Conservation (phyloP, 2,329 filamentous ascomycete genomes). For the Aspergillus tamarii region DNA sequence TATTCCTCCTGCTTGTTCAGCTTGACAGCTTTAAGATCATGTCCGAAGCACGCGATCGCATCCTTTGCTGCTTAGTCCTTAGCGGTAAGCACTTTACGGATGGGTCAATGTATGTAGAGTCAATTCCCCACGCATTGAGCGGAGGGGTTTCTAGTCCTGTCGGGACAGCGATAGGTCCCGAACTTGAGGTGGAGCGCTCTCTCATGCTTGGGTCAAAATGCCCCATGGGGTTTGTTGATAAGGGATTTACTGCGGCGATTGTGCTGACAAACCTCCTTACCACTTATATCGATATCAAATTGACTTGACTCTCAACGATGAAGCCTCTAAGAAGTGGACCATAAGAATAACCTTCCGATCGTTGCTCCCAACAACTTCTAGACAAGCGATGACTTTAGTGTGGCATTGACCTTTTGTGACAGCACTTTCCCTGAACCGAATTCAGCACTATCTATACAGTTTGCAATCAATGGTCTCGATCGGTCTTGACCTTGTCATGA, state of each 20-base stretch:
- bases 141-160: background rate
- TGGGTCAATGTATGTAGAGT: background rate
- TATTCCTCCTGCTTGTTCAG: background rate
- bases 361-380: background rate
- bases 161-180: too few species aligned
- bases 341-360: background rate
- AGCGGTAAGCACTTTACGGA: background rate
- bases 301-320: background rate
- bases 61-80: background rate
- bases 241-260: background rate
- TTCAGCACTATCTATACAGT: background rate
- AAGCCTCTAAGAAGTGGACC: background rate
- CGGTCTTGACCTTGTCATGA: background rate
- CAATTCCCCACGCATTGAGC: background rate
- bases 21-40: background rate
- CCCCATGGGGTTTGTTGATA: slow-evolving; percentile 1
- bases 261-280: background rate
- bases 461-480: background rate
- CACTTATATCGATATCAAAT: background rate
- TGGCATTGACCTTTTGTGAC: background rate
- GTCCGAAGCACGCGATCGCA: background rate
- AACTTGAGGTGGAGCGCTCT: background rate
- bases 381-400: background rate
- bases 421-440: background rate
- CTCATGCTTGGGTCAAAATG: background rate